phyloP scores from a whole-genome alignment of 768 basidiomycete species.

The Botryobasidium botryosum region DNA sequence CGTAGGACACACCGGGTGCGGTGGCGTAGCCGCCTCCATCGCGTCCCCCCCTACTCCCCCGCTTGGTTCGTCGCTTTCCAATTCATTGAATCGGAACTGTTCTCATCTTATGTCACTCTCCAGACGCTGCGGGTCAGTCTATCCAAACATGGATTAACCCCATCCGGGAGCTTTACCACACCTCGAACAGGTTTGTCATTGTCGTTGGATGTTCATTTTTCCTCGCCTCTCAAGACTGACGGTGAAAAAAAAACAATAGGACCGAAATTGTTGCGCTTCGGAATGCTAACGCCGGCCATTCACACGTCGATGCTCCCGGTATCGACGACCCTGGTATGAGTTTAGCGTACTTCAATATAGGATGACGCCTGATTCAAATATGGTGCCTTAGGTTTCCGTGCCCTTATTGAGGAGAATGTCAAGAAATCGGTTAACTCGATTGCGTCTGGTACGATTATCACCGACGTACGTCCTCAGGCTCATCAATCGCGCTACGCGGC shows the following conservation, averaged over 20 bases:
- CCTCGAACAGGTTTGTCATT: too few relatives aligned
- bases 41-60: conserved; percentile 1
- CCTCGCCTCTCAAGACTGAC: too few relatives aligned
- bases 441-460: conserved; percentile 4
- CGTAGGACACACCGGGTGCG: conserved; percentile 10
- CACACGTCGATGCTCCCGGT: conserved; percentile 6
- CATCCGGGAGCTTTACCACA: conserved; percentile 5
- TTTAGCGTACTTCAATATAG: neutral
- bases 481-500: neutral
- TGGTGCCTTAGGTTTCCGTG: conserved; percentile 7
- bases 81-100: too few relatives aligned
- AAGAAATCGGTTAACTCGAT: conserved; percentile 7
- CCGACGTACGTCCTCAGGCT: neutral
- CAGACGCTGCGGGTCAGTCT: neutral
- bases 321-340: conserved; percentile 4
- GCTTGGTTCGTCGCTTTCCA: too few relatives aligned
- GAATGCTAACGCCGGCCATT: conserved; percentile 2
- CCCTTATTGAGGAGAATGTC: conserved; percentile 10
- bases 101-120: neutral
- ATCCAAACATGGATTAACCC: conserved; percentile 7
- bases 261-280: conserved; percentile 8
- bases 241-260: too few relatives aligned
- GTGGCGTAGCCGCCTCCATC: conserved; percentile 10
- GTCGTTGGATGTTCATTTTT: neutral
- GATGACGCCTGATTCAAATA: neutral